phyloP scores from a whole-genome alignment of 768 basidiomycete genomes.

The Naganishia kalamii region DNA sequence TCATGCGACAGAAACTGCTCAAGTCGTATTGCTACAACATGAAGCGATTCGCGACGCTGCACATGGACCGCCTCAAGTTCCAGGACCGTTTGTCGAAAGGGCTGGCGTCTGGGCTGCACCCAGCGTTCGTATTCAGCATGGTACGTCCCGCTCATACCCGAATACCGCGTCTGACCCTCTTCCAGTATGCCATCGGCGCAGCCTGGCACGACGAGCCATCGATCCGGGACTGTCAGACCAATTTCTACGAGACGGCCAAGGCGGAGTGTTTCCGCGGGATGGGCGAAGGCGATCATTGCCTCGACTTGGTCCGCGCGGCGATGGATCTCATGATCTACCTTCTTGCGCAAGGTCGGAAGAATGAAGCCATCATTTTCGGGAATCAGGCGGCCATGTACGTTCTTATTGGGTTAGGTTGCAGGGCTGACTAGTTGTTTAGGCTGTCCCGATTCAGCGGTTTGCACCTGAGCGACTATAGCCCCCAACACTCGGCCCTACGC shows the following conservation, averaged over 20 bases:
- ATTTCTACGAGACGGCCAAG: constrained; percentile 6
- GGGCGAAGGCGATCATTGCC: background rate
- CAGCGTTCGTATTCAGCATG: background rate
- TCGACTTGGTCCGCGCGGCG: background rate
- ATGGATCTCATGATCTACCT: constrained; percentile 14
- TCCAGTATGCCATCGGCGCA: background rate
- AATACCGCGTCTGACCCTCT: background rate
- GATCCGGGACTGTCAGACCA: constrained; percentile 4
- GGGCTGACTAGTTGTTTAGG: background rate
- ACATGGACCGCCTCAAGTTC: background rate
- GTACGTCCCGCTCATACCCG: background rate
- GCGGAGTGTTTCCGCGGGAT: constrained; percentile 5
- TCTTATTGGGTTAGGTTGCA: background rate
- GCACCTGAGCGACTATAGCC: background rate
- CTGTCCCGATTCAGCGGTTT: constrained; percentile 1
- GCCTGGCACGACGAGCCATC: constrained; percentile 5
- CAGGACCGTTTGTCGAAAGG: background rate
- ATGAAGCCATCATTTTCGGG: background rate
- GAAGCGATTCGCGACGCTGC: constrained; percentile 9
- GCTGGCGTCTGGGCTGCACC: background rate
- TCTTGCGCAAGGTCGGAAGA: background rate
- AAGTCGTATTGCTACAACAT: constrained; percentile 7
- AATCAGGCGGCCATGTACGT: constrained; percentile 3
- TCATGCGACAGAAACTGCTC: constrained; percentile 2
- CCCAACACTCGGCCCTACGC: background rate